Evolutionary conservation across 1,284 basidiomycete genomes (phyloP).

Genomic region (Puccinia novopanici): DNA sequence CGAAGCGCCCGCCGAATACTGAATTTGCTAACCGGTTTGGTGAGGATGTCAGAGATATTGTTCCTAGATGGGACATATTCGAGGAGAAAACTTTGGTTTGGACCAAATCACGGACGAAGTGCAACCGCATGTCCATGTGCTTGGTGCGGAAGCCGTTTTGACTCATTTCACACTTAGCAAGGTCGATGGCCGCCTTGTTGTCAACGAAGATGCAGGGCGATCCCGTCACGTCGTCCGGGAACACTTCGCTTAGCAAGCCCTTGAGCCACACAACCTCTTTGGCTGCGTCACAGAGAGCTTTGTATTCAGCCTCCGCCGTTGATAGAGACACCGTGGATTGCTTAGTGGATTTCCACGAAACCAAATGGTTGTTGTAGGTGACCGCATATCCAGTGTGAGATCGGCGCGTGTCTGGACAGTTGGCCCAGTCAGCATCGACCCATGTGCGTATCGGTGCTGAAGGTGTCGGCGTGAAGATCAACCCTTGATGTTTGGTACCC

Average conservation of each 20-base stretch:
- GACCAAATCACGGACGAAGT: not conserved
- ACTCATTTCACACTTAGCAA: not conserved
- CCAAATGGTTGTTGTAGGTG: not conserved
- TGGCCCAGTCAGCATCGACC: constrained; percentile 16
- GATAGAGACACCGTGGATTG: not conserved
- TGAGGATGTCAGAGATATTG: not conserved
- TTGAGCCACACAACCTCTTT: constrained; percentile 10
- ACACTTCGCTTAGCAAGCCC: not conserved
- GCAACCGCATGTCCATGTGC: not conserved
- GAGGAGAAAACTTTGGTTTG: not conserved
- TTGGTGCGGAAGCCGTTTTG: constrained; percentile 17
- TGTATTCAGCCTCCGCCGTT: constrained; percentile 21
- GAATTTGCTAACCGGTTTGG: constrained; percentile 13
- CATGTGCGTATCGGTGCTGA: not conserved
- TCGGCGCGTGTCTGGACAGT: not conserved
- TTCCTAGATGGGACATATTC: not conserved
- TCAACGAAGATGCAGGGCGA: not conserved
- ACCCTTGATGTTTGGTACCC: not conserved
- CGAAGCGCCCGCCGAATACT: no score
- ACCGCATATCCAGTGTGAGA: not conserved
- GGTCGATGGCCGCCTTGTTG: constrained; percentile 5
- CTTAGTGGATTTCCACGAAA: no score
- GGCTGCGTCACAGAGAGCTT: not conserved
- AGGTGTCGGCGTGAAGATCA: not conserved
- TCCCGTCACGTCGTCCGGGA: no score